Base-by-base conservation (phyloP, 1,139 yeast genomes). In the Schizosaccharomyces versatilis region DNA sequence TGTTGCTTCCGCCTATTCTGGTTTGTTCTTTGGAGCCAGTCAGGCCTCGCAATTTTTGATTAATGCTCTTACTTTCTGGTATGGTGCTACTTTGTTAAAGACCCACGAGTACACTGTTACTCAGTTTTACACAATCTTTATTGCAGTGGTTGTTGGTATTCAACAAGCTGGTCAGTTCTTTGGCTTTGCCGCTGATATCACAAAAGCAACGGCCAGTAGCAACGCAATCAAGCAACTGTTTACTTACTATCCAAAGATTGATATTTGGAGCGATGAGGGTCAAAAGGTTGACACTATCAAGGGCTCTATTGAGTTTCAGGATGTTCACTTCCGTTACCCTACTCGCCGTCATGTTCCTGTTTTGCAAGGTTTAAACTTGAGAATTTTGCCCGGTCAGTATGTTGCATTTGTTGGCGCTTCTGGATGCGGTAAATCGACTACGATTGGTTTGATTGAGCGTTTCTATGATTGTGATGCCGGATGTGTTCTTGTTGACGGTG, bases 341-440 rank as follows among this genome's bases (percentile, higher is more conserved):
- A 83, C 95, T 1, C 75, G 97, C 59, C 80, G 84, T 1, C 75
- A 81, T 57, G 75, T 80, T 44, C 72, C 75, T n/a, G 81, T 88
- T 10, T 79, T 88, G 64, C 73, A 78, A 40, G 76, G 81, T 9
- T 65, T 86, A 54, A 75, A 79, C 59, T 73, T 88, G 60, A 75
- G 71, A 38, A 79, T 88, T 57, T 75, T 78, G 56, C 73, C 79
- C 53, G 96, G 96, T 2, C 86, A 93, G 58, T 84, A 84, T 63
- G 84, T 85, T 40, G 94, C 97, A 61, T 75, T 88, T 59, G 97
- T 88, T 2, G 98, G 97, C 0, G 93, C 96, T 1, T 84, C 95
- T 3, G 97, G 97, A 5, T 78, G 94, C 62, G 97, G 97, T 44
- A 88, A 88, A 68, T 83, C 95, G 1, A 88, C 96, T 0, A 80